Conservation (phyloP, 2,329 filamentous ascomycete species). For the Fonsecaea erecta region DNA sequence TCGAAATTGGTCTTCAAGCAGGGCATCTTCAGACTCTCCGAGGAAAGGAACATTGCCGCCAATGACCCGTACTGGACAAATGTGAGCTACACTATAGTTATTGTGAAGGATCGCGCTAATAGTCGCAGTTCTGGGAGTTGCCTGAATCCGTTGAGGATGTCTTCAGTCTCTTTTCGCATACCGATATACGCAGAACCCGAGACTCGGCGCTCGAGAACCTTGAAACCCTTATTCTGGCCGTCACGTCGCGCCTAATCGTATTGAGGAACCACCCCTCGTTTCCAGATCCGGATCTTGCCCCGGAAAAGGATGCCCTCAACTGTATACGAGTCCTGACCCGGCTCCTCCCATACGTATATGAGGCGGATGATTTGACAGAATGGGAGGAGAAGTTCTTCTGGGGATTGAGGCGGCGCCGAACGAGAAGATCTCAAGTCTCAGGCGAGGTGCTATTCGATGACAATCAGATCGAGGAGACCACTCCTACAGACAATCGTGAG, state of each 20-base stretch:
- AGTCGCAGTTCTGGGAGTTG: constrained; percentile 86
- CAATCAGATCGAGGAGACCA: constrained; percentile 59
- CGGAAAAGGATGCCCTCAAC: constrained; percentile 86
- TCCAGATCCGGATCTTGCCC: constrained; percentile 81
- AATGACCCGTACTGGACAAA: constrained; percentile 93
- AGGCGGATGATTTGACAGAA: constrained; percentile 75
- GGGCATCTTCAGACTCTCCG: constrained; percentile 95
- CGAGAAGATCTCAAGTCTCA: constrained; percentile 66
- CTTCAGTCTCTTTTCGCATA: constrained; percentile 90
- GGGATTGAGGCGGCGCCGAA: constrained; percentile 73
- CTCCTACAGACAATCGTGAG: constrained; percentile 47
- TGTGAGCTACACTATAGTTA: constrained; percentile 58
- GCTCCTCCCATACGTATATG: constrained; percentile 87
- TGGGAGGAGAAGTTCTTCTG: constrained; percentile 98
- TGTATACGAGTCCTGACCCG: constrained; percentile 90
- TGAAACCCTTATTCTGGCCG: constrained; percentile 82
- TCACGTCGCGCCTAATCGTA: constrained; percentile 80
- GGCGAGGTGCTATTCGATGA: constrained; percentile 86
- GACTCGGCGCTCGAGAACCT: constrained; percentile 85
- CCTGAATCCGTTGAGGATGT: constrained; percentile 95
- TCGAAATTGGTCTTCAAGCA: constrained; percentile 99
- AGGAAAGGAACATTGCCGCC: constrained; percentile 82
- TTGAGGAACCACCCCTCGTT: constrained; percentile 89
- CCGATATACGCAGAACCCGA: constrained; percentile 84
- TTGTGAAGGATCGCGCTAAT: constrained; percentile 36